Percentiles rank a stretch among this genome's conserved stretches.
These are phyloP conservation scores for Penicillium sp. DNA, from an alignment of 2,329 filamentous ascomycete genomes.

Conservation along the genomic window DNA sequence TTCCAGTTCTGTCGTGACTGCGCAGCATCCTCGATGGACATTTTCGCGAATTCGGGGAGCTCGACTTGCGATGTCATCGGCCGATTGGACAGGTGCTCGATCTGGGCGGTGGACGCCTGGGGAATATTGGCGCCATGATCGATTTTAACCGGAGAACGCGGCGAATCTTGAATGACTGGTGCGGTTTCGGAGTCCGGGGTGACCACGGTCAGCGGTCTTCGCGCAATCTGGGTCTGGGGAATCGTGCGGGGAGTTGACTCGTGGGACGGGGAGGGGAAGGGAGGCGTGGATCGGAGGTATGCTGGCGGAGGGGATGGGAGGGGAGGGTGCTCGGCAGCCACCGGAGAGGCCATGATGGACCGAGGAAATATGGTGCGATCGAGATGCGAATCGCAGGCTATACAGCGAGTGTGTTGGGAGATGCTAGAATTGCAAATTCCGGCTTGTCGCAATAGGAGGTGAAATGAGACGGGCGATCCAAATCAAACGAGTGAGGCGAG, in stretches of 20 bases:
- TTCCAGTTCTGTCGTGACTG: constrained; percentile 25
- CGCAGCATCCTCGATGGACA: constrained; percentile 33
- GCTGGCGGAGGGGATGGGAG: constrained; percentile 49
- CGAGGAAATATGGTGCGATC: background rate
- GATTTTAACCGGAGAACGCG: constrained; percentile 41
- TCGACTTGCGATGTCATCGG: constrained; percentile 30
- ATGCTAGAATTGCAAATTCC: background rate
- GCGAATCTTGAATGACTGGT: constrained; percentile 35
- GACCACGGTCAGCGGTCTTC: constrained; percentile 33
- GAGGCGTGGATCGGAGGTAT: constrained; percentile 46
- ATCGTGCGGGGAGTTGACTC: constrained; percentile 32
- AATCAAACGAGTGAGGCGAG: constrained; percentile 8
- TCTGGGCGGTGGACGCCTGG: constrained; percentile 33
- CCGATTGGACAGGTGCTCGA: constrained; percentile 33
- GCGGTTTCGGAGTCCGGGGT: constrained; percentile 26
- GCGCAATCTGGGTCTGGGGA: constrained; percentile 27
- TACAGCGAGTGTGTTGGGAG: background rate
- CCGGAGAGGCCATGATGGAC: constrained; percentile 35
- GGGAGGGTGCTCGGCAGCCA: constrained; percentile 31
- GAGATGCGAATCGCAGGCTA: background rate
- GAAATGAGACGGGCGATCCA: constrained; percentile 2
- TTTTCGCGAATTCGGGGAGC: constrained; percentile 30
- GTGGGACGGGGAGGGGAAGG: constrained; percentile 30
- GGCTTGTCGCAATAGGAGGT: background rate
- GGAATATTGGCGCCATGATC: constrained; percentile 33